phyloP scores from a whole-genome alignment of 2,329 filamentous ascomycete species.

The Fusarium graminum region DNA sequence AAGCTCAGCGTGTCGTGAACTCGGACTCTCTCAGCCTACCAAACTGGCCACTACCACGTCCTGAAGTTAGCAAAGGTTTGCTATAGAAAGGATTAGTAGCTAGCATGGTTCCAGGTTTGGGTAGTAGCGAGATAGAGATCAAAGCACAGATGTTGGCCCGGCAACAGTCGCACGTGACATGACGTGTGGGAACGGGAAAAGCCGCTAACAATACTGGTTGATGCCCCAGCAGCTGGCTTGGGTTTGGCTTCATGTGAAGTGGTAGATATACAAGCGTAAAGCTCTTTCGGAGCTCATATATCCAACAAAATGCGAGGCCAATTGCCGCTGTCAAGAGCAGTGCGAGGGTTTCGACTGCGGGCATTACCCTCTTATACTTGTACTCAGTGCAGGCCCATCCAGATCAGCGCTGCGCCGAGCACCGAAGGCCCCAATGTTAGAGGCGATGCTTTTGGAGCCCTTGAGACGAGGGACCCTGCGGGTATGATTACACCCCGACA shows the following conservation, averaged over 20 bases:
- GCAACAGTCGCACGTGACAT: slow-evolving; percentile 47
- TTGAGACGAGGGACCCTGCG: slow-evolving; percentile 63
- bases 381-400: slow-evolving; percentile 70
- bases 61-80: slow-evolving; percentile 41
- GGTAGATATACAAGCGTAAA: slow-evolving; percentile 36
- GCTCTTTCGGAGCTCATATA: slow-evolving; percentile 42
- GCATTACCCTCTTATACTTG: slow-evolving; percentile 59
- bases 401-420: slow-evolving; percentile 72
- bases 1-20: slow-evolving; percentile 32
- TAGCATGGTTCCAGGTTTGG: slow-evolving; percentile 27
- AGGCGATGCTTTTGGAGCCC: slow-evolving; percentile 68
- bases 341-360: slow-evolving; percentile 51
- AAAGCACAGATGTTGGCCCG: slow-evolving; percentile 43
- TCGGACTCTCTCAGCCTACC: slow-evolving; percentile 46
- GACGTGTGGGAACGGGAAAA: slow-evolving; percentile 52
- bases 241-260: slow-evolving; percentile 22
- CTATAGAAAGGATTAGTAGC: slow-evolving; percentile 24
- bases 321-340: slow-evolving; percentile 56
- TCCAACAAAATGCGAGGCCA: slow-evolving; percentile 59
- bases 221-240: slow-evolving; percentile 23
- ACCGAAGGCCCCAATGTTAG: slow-evolving; percentile 65
- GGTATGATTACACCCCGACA: slow-evolving; percentile 55
- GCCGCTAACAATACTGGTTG: slow-evolving; percentile 46
- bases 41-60: slow-evolving; percentile 43
- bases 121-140: slow-evolving; percentile 15